Conservation (phyloP, 2,329 filamentous ascomycete genomes). For the Fusarium multiceps region DNA sequence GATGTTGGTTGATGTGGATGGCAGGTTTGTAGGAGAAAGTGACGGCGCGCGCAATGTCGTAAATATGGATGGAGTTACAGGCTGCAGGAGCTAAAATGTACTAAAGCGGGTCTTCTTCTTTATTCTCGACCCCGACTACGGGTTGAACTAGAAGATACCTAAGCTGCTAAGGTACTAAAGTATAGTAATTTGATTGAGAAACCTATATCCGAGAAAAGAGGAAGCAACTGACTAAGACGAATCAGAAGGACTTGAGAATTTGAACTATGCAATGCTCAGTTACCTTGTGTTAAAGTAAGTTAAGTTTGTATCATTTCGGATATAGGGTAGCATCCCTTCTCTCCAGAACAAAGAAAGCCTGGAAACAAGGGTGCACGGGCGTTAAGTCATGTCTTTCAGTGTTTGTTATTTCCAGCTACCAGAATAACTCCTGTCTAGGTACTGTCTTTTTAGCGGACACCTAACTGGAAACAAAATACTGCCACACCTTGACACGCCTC, state of each 20-base stretch:
- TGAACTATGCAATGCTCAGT: not conserved
- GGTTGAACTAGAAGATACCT: not conserved
- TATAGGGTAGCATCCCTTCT: not conserved
- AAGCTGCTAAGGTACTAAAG: not conserved
- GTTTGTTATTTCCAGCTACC: not conserved
- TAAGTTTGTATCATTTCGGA: too few relatives aligned
- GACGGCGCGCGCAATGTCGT: slow-evolving; percentile 6
- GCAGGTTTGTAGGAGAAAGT: not conserved
- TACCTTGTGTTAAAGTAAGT: not conserved
- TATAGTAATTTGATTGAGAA: not conserved
- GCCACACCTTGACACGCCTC: too few relatives aligned
- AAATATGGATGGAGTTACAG: not conserved
- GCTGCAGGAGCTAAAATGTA: not conserved
- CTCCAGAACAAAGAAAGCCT: not conserved
- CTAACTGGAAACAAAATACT: not conserved
- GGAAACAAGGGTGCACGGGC: slow-evolving; percentile 24
- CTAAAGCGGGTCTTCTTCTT: not conserved
- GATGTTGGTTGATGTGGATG: slow-evolving; percentile 36
- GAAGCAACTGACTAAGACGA: not conserved
- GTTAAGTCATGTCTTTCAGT: slow-evolving; percentile 8
- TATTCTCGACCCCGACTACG: not conserved
- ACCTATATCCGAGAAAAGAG: not conserved
- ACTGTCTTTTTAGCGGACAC: not conserved
- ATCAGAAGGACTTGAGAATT: not conserved
- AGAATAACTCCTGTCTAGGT: not conserved